Conservation (phyloP, 495 filamentous ascomycete species). For the Aspergillus olivimuriae region DNA sequence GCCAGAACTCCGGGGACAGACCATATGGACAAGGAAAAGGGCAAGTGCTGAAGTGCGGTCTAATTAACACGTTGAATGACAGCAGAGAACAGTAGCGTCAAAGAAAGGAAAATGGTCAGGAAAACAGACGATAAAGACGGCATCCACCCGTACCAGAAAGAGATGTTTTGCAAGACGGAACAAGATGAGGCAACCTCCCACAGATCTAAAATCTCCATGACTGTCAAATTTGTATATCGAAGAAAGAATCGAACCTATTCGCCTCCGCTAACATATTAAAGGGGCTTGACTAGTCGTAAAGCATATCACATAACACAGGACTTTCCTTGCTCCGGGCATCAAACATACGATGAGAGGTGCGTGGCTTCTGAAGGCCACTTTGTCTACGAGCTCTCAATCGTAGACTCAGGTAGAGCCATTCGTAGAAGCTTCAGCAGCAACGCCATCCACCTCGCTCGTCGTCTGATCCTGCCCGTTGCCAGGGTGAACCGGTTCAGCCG, state of each 20-base stretch:
- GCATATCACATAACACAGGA: conserved; percentile 9
- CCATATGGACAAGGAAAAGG: too few relatives aligned
- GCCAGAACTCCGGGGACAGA: too few relatives aligned
- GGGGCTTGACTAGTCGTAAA: conserved; percentile 5
- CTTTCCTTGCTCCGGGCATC: too few relatives aligned
- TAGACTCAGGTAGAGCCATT: conserved; percentile 1
- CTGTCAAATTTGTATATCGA: conserved; percentile 1
- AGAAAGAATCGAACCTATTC: neutral
- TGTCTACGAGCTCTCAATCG: conserved; percentile 3
- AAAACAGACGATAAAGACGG: neutral
- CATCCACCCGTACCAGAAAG: neutral
- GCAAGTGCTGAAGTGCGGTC: neutral
- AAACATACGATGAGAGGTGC: too few relatives aligned
- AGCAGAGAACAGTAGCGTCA: neutral
- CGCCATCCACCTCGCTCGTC: neutral
- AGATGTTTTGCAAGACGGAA: neutral
- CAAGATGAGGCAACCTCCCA: neutral
- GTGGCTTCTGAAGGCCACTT: neutral
- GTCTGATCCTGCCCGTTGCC: neutral
- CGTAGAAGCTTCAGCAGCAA: neutral
- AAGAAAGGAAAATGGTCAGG: neutral
- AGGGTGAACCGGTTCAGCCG: neutral
- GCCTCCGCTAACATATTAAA: neutral
- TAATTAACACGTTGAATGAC: neutral
- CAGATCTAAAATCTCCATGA: neutral